phyloP scores from a whole-genome alignment of 164 flowering plant genomes.

The Chimonanthus praecox region DNA sequence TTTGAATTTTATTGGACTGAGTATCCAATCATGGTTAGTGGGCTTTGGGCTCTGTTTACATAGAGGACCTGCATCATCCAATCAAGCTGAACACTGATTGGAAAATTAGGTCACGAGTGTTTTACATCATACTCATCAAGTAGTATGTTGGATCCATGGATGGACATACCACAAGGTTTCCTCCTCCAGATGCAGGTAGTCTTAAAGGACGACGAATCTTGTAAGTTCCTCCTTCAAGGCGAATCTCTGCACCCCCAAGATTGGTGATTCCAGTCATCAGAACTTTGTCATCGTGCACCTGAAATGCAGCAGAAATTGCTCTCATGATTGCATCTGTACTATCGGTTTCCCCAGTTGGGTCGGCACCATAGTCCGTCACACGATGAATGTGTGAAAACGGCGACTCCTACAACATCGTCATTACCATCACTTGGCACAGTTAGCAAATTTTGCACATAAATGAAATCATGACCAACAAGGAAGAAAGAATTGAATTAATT shows the following conservation, averaged over 20 bases:
- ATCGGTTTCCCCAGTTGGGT: slow-evolving; percentile 75
- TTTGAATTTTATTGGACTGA: no score
- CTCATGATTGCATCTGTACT: slow-evolving; percentile 63
- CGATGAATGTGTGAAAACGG: slow-evolving; percentile 29
- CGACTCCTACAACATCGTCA: slow-evolving; percentile 10
- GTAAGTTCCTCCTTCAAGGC: slow-evolving; percentile 79
- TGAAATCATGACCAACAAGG: neutral
- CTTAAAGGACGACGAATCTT: slow-evolving; percentile 58
- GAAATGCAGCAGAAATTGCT: slow-evolving; percentile 64
- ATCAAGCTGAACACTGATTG: no score
- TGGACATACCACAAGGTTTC: slow-evolving; percentile 64
- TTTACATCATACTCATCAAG: no score
- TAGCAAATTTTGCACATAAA: neutral
- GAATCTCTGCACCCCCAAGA: slow-evolving; percentile 74
- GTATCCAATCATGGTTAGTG: no score
- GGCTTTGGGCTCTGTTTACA: no score
- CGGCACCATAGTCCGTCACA: slow-evolving; percentile 71
- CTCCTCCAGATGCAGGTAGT: slow-evolving; percentile 58
- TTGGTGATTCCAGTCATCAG: slow-evolving; percentile 59
- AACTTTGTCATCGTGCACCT: slow-evolving; percentile 17
- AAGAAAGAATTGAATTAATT: neutral
- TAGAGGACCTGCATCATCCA: no score
- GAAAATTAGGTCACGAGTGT: no score
- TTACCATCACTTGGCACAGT: neutral
- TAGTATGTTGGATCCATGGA: neutral